Evolutionary conservation across 352 stramenopile genomes (phyloP).

Genomic region (Globisporangium rhizosaccharum): DNA sequence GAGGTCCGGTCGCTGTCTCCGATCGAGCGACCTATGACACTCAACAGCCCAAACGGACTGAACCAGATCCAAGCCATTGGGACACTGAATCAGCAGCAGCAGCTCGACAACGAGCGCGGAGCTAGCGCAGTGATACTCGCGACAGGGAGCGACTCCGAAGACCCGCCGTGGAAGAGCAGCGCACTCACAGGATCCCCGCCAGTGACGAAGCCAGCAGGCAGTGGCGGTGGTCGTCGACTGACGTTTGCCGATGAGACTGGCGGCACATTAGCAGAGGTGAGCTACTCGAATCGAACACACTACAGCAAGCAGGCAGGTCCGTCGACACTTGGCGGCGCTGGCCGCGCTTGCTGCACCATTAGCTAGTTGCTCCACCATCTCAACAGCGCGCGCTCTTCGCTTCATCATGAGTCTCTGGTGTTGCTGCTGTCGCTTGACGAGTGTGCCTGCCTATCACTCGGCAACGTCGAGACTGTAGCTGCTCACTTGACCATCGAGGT

Average conservation of each 20-base stretch:
- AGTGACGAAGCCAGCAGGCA: conserved; percentile 1
- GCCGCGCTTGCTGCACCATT: conserved; percentile 40
- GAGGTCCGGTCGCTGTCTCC: conserved; percentile 2
- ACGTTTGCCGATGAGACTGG: conserved; percentile 66
- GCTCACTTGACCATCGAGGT: too few relatives aligned
- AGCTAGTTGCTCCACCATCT: conserved; percentile 15
- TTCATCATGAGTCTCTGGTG: neutral
- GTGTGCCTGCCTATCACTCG: too few relatives aligned
- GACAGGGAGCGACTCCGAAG: conserved; percentile 4
- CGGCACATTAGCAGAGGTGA: conserved; percentile 52
- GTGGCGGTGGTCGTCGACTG: conserved; percentile 23
- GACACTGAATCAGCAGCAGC: too few relatives aligned
- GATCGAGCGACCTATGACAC: neutral
- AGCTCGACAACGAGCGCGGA: neutral
- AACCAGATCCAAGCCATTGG: neutral
- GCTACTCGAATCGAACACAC: conserved; percentile 66
- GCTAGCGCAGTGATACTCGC: neutral
- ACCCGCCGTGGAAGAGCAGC: conserved; percentile 4
- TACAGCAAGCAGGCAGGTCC: conserved; percentile 69
- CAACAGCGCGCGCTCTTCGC: neutral
- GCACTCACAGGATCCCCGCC: neutral
- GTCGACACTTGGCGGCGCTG: conserved; percentile 21
- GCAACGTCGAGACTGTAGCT: too few relatives aligned
- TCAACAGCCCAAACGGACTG: neutral
- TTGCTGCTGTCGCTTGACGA: neutral